Base-by-base conservation (phyloP, 176 grass and related monocot genomes). In the Zoysia japonica region DNA sequence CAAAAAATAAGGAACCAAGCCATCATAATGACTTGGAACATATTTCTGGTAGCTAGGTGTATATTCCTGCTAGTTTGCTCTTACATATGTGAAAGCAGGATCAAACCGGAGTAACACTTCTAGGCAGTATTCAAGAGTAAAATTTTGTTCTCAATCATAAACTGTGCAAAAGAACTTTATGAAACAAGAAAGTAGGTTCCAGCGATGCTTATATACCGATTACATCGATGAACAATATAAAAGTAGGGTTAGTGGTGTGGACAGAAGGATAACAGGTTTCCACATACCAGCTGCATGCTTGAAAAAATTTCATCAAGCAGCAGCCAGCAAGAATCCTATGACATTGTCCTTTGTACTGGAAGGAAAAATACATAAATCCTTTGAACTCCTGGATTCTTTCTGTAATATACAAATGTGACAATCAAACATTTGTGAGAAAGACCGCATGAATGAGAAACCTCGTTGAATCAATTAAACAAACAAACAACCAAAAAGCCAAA, bases 31-130 rank as follows among this genome's bases (percentile, higher is more conserved):
- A n/a, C n/a, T n/a, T n/a, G n/a, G n/a, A n/a, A n/a, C n/a, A n/a
- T n/a, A n/a, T n/a, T n/a, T n/a, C n/a, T n/a, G n/a, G n/a, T n/a
- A n/a, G n/a, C n/a, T n/a, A n/a, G n/a, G n/a, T n/a, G n/a, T n/a
- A n/a, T n/a, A n/a, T n/a, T n/a, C n/a, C n/a, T n/a, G n/a, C n/a
- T n/a, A n/a, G n/a, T n/a, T n/a, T n/a, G n/a, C n/a, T n/a, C n/a
- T n/a, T n/a, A n/a, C n/a, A n/a, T n/a, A n/a, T n/a, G n/a, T 97
- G 93, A 93, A 89, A 79, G 85, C 91, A 83, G 93, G 91, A 70
- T 84, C 91, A 56, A 88, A 97, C 57, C 88, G 91, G 91, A 93
- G 84, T 83, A 97, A 97, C 71, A 75, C 67, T 42, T 93, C 94
- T 51, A 82, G 75, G 16, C 82, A 61, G 44, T 93, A 87, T 80